Conservation (phyloP, 192 early-diverging fungal species). For the Coemansia biformis region DNA sequence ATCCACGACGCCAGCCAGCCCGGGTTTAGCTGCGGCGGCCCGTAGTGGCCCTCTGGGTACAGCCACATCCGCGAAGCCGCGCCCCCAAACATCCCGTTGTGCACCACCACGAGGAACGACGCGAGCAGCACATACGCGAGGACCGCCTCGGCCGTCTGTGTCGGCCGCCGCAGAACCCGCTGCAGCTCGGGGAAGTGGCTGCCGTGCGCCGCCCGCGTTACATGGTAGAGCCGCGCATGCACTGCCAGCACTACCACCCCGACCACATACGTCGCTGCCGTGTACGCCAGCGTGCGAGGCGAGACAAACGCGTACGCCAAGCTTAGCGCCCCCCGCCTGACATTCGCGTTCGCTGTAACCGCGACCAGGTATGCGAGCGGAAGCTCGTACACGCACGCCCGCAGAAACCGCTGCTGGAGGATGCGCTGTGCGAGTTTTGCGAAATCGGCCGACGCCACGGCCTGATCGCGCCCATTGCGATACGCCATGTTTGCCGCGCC, state of each 20-base stretch:
- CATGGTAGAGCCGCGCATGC: conserved; percentile 30
- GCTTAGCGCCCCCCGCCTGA: conserved; percentile 21
- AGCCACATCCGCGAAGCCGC: conserved; percentile 30
- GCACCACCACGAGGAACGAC: conserved; percentile 24
- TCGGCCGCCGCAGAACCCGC: conserved; percentile 36
- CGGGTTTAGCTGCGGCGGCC: conserved; percentile 47
- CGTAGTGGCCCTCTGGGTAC: conserved; percentile 41
- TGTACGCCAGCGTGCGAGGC: conserved; percentile 29
- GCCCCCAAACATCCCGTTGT: conserved; percentile 30
- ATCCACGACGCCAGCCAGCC: conserved; percentile 37
- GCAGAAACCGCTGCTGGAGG: conserved; percentile 38
- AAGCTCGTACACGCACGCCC: conserved; percentile 40
- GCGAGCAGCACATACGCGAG: conserved; percentile 14
- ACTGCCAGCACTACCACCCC: conserved; percentile 17
- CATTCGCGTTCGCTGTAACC: conserved; percentile 24
- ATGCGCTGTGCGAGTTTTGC: conserved; percentile 31
- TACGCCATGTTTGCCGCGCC: conserved; percentile 10
- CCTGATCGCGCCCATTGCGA: conserved; percentile 31
- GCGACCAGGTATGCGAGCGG: conserved; percentile 33
- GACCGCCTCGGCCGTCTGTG: conserved; percentile 10
- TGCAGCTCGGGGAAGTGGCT: conserved; percentile 43
- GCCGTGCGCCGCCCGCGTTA: conserved; percentile 32
- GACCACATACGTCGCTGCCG: conserved; percentile 20
- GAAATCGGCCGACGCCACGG: conserved; percentile 40
- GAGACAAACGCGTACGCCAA: conserved; percentile 25